Evolutionary conservation across 179 eudicot species (phyloP).

Genomic region (Silene noctiflora): DNA sequence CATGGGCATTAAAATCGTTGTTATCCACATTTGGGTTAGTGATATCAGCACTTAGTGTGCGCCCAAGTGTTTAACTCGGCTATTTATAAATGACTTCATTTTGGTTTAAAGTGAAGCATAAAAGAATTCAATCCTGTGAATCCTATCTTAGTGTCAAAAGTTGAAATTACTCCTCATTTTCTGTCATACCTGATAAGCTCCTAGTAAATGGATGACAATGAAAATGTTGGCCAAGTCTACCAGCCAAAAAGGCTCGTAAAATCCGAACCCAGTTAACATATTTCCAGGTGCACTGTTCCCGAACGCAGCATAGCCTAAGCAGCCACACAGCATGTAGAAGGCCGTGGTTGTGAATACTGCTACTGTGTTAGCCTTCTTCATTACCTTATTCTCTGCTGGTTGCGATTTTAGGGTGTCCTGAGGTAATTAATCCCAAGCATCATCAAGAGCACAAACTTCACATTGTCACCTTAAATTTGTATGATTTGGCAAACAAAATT

Average conservation of each 20-base stretch:
- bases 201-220: slow-evolving; percentile 40
- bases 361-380: slow-evolving; percentile 42
- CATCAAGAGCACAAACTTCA: not conserved
- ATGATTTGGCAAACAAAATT: not conserved
- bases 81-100: too few relatives aligned
- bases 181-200: slow-evolving; percentile 36
- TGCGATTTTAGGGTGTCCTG: slow-evolving; percentile 40
- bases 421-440: not conserved
- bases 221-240: slow-evolving; percentile 44
- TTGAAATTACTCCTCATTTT: too few relatives aligned
- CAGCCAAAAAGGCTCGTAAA: slow-evolving; percentile 47
- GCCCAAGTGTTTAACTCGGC: too few relatives aligned
- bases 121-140: too few relatives aligned
- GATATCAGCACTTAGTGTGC: too few relatives aligned
- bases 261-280: slow-evolving; percentile 46
- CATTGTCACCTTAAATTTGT: not conserved
- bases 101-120: too few relatives aligned
- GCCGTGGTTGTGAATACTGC: slow-evolving; percentile 34
- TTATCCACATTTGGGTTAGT: too few relatives aligned
- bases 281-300: slow-evolving; percentile 45
- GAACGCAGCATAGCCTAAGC: slow-evolving; percentile 49
- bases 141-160: too few relatives aligned
- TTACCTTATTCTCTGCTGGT: slow-evolving; percentile 47
- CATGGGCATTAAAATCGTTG: too few relatives aligned
- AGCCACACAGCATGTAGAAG: slow-evolving; percentile 49